Evolutionary conservation across 2,329 filamentous ascomycete species (phyloP).

Genomic region (Diaporthe longicolla): DNA sequence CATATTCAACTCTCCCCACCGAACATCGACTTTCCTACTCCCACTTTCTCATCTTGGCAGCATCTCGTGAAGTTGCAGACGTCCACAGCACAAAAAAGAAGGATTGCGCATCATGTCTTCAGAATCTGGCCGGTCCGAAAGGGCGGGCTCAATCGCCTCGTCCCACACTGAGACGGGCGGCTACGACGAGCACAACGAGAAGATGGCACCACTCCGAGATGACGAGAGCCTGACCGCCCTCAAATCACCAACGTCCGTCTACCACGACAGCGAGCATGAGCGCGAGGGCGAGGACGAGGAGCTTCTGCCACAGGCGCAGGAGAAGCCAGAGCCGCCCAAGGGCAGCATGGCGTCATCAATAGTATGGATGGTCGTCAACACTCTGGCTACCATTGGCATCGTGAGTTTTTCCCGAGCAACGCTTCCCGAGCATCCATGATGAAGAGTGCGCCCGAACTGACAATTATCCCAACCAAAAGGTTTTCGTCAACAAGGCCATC

Average conservation of each 20-base stretch:
- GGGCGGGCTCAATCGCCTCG: constrained; percentile 51
- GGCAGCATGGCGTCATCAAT: constrained; percentile 56
- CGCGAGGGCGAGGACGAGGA: constrained; percentile 58
- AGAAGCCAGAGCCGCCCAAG: constrained; percentile 53
- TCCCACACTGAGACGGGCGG: constrained; percentile 52
- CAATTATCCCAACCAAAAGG: constrained; percentile 58
- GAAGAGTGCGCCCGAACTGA: constrained; percentile 16
- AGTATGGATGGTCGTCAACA: constrained; percentile 74
- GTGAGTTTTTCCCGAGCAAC: constrained; percentile 56
- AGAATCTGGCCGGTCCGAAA: constrained; percentile 45
- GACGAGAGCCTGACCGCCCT: constrained; percentile 51
- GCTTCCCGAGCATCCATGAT: background rate
- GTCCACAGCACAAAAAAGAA: background rate
- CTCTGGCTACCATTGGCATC: constrained; percentile 73
- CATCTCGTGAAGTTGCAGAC: background rate
- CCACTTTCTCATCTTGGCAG: background rate
- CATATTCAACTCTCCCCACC: background rate
- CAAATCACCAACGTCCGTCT: constrained; percentile 44
- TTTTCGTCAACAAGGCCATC: constrained; percentile 80
- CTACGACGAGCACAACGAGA: constrained; percentile 53
- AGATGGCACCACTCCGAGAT: constrained; percentile 51
- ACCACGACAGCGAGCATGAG: constrained; percentile 54
- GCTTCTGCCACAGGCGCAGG: constrained; percentile 54
- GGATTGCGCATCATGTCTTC: constrained; percentile 44
- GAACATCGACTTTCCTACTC: background rate